These are phyloP conservation scores for Dipsacomyces acuminosporus DNA, from an alignment of 371 early-diverging fungal species.

Conservation along the genomic window DNA sequence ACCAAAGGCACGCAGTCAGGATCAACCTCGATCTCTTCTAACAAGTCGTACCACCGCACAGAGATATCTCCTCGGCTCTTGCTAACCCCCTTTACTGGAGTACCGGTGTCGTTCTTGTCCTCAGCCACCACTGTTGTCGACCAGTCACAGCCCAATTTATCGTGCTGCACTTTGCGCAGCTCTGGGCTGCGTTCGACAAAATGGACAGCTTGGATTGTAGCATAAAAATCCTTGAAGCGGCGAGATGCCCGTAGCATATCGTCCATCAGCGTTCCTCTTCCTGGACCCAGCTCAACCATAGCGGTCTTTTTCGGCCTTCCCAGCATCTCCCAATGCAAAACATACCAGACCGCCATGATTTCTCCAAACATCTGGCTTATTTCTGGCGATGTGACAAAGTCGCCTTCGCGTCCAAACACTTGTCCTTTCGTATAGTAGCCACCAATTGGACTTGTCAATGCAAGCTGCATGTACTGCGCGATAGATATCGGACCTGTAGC, in stretches of 20 bases:
- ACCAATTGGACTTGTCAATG: conserved; percentile 78
- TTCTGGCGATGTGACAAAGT: conserved; percentile 95
- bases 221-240: conserved; percentile 63
- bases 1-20: conserved; percentile 22
- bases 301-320: conserved; percentile 24
- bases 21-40: conserved; percentile 15
- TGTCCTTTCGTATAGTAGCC: conserved; percentile 92
- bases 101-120: conserved; percentile 8
- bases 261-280: conserved; percentile 87
- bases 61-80: not conserved
- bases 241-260: conserved; percentile 80
- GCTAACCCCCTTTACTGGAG: conserved; percentile 3
- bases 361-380: conserved; percentile 98
- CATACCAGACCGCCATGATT: conserved; percentile 43
- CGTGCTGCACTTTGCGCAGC: conserved; percentile 65
- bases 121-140: not conserved
- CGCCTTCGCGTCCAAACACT: conserved; percentile 91
- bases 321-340: conserved; percentile 43
- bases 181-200: conserved; percentile 81
- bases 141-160: conserved; percentile 52
- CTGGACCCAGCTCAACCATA: conserved; percentile 92
- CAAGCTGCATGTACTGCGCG: conserved; percentile 83
- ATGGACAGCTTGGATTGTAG: conserved; percentile 62
- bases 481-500: conserved; percentile 81
- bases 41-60: conserved; percentile 27